phyloP scores from a whole-genome alignment of 179 eudicot genomes.

The Monotropa hypopitys region DNA sequence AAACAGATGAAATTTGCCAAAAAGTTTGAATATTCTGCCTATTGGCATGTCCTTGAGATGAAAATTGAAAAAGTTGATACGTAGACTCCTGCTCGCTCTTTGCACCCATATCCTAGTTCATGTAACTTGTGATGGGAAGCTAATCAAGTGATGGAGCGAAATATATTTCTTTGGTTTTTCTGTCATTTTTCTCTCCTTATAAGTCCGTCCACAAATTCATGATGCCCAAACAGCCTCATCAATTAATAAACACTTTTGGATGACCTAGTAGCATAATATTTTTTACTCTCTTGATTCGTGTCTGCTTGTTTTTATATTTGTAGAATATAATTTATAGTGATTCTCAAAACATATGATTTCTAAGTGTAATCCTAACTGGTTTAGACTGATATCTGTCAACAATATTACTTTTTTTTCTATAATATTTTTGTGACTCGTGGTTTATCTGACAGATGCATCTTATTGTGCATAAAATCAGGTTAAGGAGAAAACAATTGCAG shows the following conservation, averaged over 20 bases:
- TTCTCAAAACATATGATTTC: background rate
- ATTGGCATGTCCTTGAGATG: background rate
- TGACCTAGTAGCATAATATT: background rate
- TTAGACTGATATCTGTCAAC: background rate
- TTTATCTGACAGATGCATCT: background rate
- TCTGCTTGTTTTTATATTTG: background rate
- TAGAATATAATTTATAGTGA: background rate
- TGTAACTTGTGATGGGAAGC: background rate
- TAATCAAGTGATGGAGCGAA: background rate
- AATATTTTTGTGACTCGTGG: background rate
- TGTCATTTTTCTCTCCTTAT: background rate
- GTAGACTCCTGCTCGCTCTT: no score
- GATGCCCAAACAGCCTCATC: background rate
- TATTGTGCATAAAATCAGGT: constrained; percentile 40
- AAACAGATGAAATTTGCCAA: background rate
- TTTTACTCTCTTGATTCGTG: background rate
- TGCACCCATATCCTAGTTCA: background rate
- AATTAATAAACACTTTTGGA: background rate
- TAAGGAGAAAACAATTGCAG: constrained; percentile 95
- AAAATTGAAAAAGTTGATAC: background rate
- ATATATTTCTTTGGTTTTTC: background rate
- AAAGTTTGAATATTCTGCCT: background rate
- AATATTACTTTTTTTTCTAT: background rate
- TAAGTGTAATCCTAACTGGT: background rate
- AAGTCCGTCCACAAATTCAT: background rate